phyloP scores from a whole-genome alignment of 2,329 filamentous ascomycete species.

The Talaromyces atroroseus region DNA sequence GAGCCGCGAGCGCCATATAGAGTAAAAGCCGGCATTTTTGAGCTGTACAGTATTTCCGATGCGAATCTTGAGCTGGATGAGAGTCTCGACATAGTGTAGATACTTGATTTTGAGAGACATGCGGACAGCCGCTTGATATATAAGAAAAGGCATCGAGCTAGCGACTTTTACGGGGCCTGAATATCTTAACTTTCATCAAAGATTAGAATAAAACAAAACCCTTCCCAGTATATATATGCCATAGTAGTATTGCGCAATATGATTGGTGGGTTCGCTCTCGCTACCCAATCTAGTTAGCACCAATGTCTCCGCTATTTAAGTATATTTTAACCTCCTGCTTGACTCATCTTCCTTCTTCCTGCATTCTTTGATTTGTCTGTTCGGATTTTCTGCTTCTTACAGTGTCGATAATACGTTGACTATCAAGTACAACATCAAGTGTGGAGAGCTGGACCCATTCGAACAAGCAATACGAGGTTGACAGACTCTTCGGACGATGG shows the following conservation, averaged over 20 bases:
- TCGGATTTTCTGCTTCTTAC: not conserved
- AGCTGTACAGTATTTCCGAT: slow-evolving; percentile 1
- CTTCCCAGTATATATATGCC: no score
- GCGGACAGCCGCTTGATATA: not conserved
- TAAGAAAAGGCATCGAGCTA: not conserved
- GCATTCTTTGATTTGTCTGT: not conserved
- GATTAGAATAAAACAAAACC: not conserved
- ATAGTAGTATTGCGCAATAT: no score
- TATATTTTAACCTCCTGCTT: no score
- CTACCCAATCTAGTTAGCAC: slow-evolving; percentile 5
- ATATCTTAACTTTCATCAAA: no score
- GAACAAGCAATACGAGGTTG: no score
- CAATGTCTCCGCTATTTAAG: not conserved
- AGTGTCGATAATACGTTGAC: not conserved
- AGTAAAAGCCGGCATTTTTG: slow-evolving; percentile 13
- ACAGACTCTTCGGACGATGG: no score
- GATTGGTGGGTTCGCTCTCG: slow-evolving; percentile 11
- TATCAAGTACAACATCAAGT: not conserved
- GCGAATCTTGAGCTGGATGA: not conserved
- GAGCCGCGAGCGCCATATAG: slow-evolving; percentile 10
- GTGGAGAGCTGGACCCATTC: no score
- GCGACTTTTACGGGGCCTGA: no score
- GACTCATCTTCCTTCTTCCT: not conserved
- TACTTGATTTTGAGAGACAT: not conserved
- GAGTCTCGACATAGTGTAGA: slow-evolving; percentile 1